Percentiles rank a stretch among this genome's conserved stretches.
These are phyloP conservation scores for Diaporthe eres DNA, from an alignment of 2,329 filamentous ascomycete species.

Conservation along the genomic window DNA sequence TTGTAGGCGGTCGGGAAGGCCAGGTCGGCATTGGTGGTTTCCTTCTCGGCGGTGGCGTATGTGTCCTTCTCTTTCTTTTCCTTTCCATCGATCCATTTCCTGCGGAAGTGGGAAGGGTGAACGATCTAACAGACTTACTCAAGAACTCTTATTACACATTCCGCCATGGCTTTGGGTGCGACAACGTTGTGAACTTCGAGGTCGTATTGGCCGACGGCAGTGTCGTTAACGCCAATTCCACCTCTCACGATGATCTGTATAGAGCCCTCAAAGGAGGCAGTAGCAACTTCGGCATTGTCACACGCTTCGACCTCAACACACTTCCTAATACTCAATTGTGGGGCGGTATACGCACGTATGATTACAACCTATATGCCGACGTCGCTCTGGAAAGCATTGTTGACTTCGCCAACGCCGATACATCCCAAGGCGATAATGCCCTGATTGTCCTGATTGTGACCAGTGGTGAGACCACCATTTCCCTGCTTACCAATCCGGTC, in stretches of 20 bases:
- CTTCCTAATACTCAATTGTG: constrained; percentile 43
- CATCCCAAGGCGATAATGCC: neutral
- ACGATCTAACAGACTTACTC: neutral
- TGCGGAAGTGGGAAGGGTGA: neutral
- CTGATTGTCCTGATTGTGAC: constrained; percentile 22
- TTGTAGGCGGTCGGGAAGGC: constrained; percentile 32
- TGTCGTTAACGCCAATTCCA: constrained; percentile 23
- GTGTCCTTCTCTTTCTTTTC: neutral
- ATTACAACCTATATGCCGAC: constrained; percentile 34
- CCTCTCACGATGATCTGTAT: constrained; percentile 12
- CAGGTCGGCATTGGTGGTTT: constrained; percentile 28
- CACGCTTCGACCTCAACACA: constrained; percentile 44
- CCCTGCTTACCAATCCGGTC: neutral
- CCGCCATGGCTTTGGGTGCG: constrained; percentile 29
- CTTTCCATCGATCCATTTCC: neutral
- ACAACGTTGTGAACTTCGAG: constrained; percentile 34
- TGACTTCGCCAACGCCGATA: neutral
- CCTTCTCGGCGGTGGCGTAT: constrained; percentile 22
- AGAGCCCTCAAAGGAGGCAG: constrained; percentile 48
- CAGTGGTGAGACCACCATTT: neutral
- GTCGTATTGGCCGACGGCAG: constrained; percentile 28
- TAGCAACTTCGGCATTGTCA: constrained; percentile 58
- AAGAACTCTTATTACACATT: constrained; percentile 8
- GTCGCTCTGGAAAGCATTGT: constrained; percentile 3
- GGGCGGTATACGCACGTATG: constrained; percentile 44